Percentiles rank a stretch among this genome's conserved stretches.
phyloP scores from a whole-genome alignment of 306 rosid genomes.

The Psophocarpus tetragonolobus region DNA sequence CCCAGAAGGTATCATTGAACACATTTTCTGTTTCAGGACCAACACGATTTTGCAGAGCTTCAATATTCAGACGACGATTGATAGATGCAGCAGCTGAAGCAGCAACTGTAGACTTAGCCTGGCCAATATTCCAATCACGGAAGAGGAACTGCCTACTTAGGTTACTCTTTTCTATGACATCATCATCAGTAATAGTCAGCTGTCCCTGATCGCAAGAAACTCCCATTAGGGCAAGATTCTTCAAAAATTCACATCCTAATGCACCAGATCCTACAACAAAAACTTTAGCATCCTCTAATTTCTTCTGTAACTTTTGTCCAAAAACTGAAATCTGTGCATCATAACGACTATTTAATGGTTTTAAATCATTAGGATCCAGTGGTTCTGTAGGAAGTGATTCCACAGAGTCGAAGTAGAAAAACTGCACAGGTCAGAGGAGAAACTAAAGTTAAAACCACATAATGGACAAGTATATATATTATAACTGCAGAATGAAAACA shows the following conservation, averaged over 20 bases:
- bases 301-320: constrained; percentile 88
- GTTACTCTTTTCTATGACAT: constrained; percentile 98
- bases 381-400: constrained; percentile 94
- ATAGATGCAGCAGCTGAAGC: constrained; percentile 81
- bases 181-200: constrained; percentile 90
- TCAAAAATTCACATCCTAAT: constrained; percentile 88
- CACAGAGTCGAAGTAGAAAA: constrained; percentile 90
- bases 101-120: constrained; percentile 94
- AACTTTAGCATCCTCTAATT: constrained; percentile 75
- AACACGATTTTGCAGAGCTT: constrained; percentile 89
- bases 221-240: constrained; percentile 94
- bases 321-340: constrained; percentile 99
- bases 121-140: constrained; percentile 99
- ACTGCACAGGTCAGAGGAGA: constrained; percentile 56
- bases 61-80: constrained; percentile 65
- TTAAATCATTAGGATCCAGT: constrained; percentile 71
- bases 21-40: constrained; percentile 88
- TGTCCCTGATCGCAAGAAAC: constrained; percentile 90
- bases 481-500: background rate
- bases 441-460: constrained; percentile 33
- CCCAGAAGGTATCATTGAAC: constrained; percentile 83
- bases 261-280: constrained; percentile 99
- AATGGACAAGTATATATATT: background rate
- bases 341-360: constrained; percentile 81
- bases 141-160: constrained; percentile 96